Evolutionary conservation across 192 early-diverging fungal genomes (phyloP), one percentile per base, ranked within the genome.

Genomic region (Umbelopsis vinacea): DNA sequence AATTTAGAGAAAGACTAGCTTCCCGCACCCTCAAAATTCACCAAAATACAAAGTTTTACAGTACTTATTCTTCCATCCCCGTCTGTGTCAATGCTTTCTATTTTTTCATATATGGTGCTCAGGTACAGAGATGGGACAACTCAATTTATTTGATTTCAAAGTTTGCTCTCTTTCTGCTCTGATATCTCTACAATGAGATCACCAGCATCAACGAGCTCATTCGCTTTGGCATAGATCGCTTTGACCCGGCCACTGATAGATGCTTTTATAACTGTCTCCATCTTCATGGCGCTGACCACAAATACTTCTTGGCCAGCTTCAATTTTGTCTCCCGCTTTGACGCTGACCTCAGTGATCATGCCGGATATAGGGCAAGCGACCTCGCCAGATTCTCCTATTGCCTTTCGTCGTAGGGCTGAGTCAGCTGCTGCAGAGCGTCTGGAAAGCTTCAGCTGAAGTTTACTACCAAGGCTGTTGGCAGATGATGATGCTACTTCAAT

Each of bases 1-100:
- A 99, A 99, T 78, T 85, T 99, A 19, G 97, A 99, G 84, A 93
- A 91, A 78, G 86, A 88, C 73, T 93, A 80, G 78, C 48, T 50
- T 21, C 2, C 48, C 9, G 6, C 48, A 50, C 15, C 19, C 15
- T 21, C 48, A 50, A 50, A n/a, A 50, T 21, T 50, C 48, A 50
- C 48, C 48, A 50, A 50, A 50, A 50, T 50, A 50, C 26, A 37
- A n/a, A 35, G 17, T 15, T 37, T 37, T 19, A 35, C 17, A 37
- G 15, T 19, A 19, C 14, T 29, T 37, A 29, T 63, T 37, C 33
- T 60, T 60, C 15, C 12, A 63, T 50, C n/a, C 48, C 3, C 29
- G 29, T 29, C 29, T 29, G 29, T n/a, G 29, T 29, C 1, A 29
- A n/a, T n/a, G n/a, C n/a, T n/a, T n/a, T 29, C 3, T 29, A 2